Conservation (phyloP, 164 flowering plant species). For the Dillenia suffruticosa region DNA sequence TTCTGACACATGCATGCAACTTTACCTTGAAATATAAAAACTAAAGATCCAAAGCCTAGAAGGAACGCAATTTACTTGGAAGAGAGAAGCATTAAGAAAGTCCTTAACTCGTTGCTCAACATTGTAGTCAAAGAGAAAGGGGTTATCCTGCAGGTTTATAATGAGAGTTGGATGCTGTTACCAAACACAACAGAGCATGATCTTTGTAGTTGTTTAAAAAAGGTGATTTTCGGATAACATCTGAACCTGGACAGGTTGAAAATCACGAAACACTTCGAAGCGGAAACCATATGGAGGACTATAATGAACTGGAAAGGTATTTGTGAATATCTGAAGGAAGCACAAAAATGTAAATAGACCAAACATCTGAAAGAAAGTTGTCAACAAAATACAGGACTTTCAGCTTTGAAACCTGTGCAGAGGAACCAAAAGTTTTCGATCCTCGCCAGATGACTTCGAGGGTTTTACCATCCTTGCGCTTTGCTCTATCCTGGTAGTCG, state of each 20-base stretch:
- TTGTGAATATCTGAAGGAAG: slow-evolving; percentile 58
- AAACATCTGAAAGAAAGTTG: slow-evolving; percentile 4
- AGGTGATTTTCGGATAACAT: not conserved
- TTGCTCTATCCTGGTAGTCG: slow-evolving; percentile 85
- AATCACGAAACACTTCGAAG: slow-evolving; percentile 62
- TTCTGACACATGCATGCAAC: not conserved
- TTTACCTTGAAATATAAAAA: not conserved
- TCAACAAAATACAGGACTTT: not conserved
- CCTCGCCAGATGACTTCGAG: slow-evolving; percentile 93
- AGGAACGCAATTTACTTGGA: slow-evolving; percentile 42
- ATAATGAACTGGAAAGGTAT: slow-evolving; percentile 72
- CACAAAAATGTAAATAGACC: slow-evolving; percentile 4
- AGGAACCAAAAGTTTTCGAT: slow-evolving; percentile 75
- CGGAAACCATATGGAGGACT: slow-evolving; percentile 69
- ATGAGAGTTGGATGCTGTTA: slow-evolving; percentile 6
- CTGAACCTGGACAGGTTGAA: slow-evolving; percentile 65
- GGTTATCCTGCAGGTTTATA: slow-evolving; percentile 62
- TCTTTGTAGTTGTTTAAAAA: not conserved
- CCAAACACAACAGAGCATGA: not conserved
- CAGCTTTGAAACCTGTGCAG: slow-evolving; percentile 54
- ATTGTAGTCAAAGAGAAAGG: slow-evolving; percentile 59
- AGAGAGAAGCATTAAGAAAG: slow-evolving; percentile 64
- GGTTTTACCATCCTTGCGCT: slow-evolving; percentile 63
- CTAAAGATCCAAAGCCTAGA: not conserved
- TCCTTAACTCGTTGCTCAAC: slow-evolving; percentile 67